phyloP scores from a whole-genome alignment of 768 basidiomycete species.

The Auricularia heimuer region DNA sequence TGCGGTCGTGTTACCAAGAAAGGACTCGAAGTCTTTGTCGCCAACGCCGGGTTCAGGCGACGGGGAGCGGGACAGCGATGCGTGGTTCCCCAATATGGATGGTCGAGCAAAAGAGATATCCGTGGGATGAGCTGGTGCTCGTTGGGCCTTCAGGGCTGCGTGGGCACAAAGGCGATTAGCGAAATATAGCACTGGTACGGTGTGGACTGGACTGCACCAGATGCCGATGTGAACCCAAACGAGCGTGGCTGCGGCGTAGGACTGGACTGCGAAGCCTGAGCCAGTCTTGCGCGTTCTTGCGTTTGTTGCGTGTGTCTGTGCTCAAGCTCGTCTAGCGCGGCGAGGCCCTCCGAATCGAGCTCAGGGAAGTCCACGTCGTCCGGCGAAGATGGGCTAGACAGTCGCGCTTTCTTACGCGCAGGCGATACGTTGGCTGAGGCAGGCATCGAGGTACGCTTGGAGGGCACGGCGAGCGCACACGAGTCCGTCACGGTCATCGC shows the following conservation, averaged over 20 bases:
- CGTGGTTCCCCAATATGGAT: background rate
- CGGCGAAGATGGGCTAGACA: slow-evolving; percentile 41
- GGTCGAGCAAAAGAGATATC: background rate
- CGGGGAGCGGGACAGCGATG: background rate
- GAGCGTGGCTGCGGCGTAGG: background rate
- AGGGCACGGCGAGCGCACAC: too few relatives aligned
- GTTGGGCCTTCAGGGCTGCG: too few relatives aligned
- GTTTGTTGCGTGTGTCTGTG: slow-evolving; percentile 31
- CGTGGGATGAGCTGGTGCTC: too few relatives aligned
- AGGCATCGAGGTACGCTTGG: background rate
- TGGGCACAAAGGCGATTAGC: too few relatives aligned
- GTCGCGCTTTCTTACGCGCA: slow-evolving; percentile 47
- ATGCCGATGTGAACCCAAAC: background rate
- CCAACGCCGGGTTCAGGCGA: background rate
- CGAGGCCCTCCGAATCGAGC: slow-evolving; percentile 45
- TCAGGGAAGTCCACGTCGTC: slow-evolving; percentile 46
- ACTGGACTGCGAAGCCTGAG: background rate
- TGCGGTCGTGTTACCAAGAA: slow-evolving; percentile 3
- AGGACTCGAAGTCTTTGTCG: slow-evolving; percentile 2
- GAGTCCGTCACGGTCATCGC: too few relatives aligned
- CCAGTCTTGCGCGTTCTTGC: background rate
- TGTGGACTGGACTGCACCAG: too few relatives aligned
- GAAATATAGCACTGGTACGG: too few relatives aligned
- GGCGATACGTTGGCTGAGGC: slow-evolving; percentile 23
- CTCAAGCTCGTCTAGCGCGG: slow-evolving; percentile 45